Conservation (phyloP, 805 yeast genomes). For the Schwanniomyces yamadae region DNA sequence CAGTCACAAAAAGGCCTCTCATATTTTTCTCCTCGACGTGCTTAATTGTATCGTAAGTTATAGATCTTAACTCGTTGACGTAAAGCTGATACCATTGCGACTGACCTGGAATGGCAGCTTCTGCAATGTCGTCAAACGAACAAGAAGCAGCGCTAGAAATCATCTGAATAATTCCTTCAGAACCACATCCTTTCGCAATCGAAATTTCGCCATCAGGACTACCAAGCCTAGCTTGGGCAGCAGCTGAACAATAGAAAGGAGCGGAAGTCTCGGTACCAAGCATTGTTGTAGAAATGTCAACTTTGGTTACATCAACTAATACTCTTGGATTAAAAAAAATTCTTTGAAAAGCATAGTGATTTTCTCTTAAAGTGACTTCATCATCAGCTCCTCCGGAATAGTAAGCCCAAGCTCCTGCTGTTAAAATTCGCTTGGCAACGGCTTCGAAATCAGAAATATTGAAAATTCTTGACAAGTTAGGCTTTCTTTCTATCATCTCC, state of each 20-base stretch:
- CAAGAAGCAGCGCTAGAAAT: conserved; percentile 43
- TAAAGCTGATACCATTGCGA: conserved; percentile 53
- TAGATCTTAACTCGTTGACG: conserved; percentile 39
- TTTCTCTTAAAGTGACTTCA: conserved; percentile 44
- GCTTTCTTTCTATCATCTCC: conserved; percentile 17
- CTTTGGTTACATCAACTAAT: conserved; percentile 29
- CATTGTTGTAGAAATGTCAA: conserved; percentile 29
- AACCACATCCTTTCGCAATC: conserved; percentile 40
- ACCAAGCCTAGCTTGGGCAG: conserved; percentile 45
- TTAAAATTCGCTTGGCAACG: conserved; percentile 34
- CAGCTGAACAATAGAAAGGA: conserved; percentile 51
- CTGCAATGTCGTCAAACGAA: conserved; percentile 41
- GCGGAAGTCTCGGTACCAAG: conserved; percentile 32
- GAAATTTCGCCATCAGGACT: conserved; percentile 45
- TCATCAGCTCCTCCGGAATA: conserved; percentile 52
- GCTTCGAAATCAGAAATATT: conserved; percentile 41
- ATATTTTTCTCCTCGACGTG: conserved; percentile 40
- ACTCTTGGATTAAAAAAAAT: conserved; percentile 48
- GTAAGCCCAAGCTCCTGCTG: conserved; percentile 39
- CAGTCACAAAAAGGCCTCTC: conserved; percentile 52
- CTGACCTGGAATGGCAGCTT: conserved; percentile 22
- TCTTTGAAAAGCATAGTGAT: conserved; percentile 40
- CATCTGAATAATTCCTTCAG: conserved; percentile 47
- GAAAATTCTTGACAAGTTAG: conserved; percentile 30
- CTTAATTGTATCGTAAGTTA: conserved; percentile 28